Conservation (phyloP, 352 stramenopile species). For the Saprolegnia parasitica region DNA sequence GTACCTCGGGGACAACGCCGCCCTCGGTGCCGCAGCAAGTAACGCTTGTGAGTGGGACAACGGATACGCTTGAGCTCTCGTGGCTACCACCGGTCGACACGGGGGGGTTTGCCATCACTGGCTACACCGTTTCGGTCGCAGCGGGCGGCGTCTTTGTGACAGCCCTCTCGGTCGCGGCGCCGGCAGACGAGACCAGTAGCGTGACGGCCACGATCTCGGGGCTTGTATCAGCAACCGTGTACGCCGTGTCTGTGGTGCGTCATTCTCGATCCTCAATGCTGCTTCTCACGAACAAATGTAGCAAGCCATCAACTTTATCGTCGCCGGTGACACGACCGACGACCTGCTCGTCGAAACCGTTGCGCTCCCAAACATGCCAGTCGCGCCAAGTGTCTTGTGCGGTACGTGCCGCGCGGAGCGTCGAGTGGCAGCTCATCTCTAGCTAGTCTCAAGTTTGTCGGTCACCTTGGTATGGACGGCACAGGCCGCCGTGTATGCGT, state of each 20-base stretch:
- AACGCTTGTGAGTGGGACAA: not conserved
- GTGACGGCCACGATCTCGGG: not conserved
- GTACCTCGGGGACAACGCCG: not conserved
- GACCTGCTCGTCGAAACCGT: not conserved
- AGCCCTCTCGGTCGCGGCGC: not conserved
- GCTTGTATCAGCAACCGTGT: not conserved
- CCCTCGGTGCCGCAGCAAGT: not conserved
- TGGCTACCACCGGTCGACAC: constrained; percentile 9
- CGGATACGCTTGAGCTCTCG: not conserved
- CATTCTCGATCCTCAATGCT: not conserved
- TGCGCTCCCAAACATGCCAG: not conserved
- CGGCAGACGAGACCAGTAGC: not conserved
- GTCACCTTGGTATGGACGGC: constrained; percentile 1
- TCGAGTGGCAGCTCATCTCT: not conserved
- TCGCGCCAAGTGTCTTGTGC: not conserved
- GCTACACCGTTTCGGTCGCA: not conserved
- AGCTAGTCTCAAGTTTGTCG: not conserved
- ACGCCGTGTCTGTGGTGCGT: constrained; percentile 10
- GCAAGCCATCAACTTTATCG: constrained; percentile 1
- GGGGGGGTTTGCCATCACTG: not conserved
- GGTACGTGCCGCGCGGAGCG: not conserved
- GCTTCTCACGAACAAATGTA: constrained; percentile 5
- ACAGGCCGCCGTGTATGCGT: not conserved
- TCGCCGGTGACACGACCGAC: not conserved
- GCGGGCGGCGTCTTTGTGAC: not conserved